Percentiles rank a stretch among this genome's conserved stretches.
Evolutionary conservation across 202 grass and related monocot genomes (phyloP).

Genomic region (Schoenoplectus triqueter): DNA sequence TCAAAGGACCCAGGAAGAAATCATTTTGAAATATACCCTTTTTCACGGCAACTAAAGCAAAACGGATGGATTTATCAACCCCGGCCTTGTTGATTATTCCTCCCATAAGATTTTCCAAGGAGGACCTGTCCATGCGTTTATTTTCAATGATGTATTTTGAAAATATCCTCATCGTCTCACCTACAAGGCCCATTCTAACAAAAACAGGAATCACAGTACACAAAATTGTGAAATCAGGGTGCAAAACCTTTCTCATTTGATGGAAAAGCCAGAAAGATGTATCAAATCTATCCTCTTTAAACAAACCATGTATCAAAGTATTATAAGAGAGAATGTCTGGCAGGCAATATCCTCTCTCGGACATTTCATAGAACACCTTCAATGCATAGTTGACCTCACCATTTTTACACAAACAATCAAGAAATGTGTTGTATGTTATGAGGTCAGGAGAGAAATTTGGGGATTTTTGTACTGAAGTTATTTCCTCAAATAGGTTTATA

Average conservation of each 20-base stretch:
- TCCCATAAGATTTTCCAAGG: slow-evolving; percentile 66
- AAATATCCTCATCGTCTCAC: slow-evolving; percentile 63
- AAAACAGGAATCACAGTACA: slow-evolving; percentile 80
- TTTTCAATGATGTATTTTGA: slow-evolving; percentile 57
- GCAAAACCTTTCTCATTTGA: slow-evolving; percentile 87
- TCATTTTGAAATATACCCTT: slow-evolving; percentile 59
- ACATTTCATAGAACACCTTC: slow-evolving; percentile 72
- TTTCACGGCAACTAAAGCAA: slow-evolving; percentile 60
- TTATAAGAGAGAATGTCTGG: slow-evolving; percentile 93
- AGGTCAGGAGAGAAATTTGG: slow-evolving; percentile 53
- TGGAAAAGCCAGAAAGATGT: slow-evolving; percentile 75
- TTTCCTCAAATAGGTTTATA: slow-evolving; percentile 68
- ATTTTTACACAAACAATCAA: slow-evolving; percentile 95
- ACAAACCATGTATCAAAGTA: slow-evolving; percentile 72
- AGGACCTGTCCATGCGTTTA: slow-evolving; percentile 58
- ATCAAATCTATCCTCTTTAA: slow-evolving; percentile 73
- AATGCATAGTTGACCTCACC: slow-evolving; percentile 70
- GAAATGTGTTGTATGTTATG: slow-evolving; percentile 85
- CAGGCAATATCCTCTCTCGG: slow-evolving; percentile 49
- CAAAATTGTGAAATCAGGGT: slow-evolving; percentile 75
- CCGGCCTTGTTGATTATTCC: slow-evolving; percentile 81
- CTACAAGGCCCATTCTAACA: slow-evolving; percentile 66
- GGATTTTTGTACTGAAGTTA: slow-evolving; percentile 49
- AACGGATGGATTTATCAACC: slow-evolving; percentile 63
- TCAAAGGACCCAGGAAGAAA: slow-evolving; percentile 87